phyloP scores from a whole-genome alignment of 2,329 filamentous ascomycete species.

The Nemania sp. region DNA sequence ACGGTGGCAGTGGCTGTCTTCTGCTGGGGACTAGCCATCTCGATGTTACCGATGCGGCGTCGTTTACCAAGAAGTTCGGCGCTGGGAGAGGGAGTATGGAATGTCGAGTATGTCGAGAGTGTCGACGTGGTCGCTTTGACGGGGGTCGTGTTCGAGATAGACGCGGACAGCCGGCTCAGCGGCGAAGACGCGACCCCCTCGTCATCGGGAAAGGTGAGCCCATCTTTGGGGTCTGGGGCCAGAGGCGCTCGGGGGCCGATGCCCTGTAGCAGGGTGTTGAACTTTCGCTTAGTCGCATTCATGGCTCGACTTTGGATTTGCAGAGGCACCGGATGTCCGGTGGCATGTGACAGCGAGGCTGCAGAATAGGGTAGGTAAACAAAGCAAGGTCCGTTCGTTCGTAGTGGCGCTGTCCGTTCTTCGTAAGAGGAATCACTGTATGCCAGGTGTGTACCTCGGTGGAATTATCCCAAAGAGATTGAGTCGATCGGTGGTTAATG shows the following conservation, averaged over 20 bases:
- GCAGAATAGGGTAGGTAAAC: no score
- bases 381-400: no score
- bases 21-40: conserved; percentile 44
- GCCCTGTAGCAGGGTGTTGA: conserved; percentile 73
- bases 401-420: no score
- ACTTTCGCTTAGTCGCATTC: conserved; percentile 82
- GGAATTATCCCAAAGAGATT: no score
- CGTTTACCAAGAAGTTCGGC: conserved; percentile 55
- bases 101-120: conserved; percentile 16
- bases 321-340: no score
- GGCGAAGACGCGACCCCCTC: conserved; percentile 20
- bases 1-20: conserved; percentile 40
- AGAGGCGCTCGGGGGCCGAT: conserved; percentile 56
- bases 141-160: conserved; percentile 32
- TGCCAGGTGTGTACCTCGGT: no score
- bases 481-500: background rate
- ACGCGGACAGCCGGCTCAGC: conserved; percentile 38
- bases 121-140: conserved; percentile 25
- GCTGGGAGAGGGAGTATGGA: conserved; percentile 25
- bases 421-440: no score
- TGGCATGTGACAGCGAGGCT: no score
- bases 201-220: conserved; percentile 42
- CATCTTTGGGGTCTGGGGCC: conserved; percentile 43
- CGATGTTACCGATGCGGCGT: conserved; percentile 52
- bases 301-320: no score